Base-by-base conservation (phyloP, 169 alveolate species). In the Babesia caballi region DNA sequence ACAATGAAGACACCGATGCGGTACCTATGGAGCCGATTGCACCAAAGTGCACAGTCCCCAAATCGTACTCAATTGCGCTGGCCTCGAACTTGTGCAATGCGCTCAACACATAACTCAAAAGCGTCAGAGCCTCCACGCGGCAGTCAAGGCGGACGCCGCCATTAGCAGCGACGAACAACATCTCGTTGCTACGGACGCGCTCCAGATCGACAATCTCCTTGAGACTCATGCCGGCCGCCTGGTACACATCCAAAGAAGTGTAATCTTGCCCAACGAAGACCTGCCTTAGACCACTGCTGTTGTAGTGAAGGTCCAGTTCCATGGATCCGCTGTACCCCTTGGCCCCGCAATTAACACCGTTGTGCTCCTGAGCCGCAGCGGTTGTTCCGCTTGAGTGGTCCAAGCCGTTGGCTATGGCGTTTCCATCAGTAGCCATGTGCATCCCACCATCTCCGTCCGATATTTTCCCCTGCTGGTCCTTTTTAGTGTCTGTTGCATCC, bases 71-170 rank as follows among this genome's bases (percentile, higher is more conserved):
- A 21, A 77, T 42, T 11, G 67, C 40, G 9, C 53, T 50, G 28
- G 85, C 80, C 59, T 77, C 85, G 28, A 65, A 77, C 33, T 59
- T 77, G 30, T 28, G 57, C 60, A 77, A 33, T n/a, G 72, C 85
- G 40, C 56, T 56, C 44, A 67, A 28, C 2, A 77, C 33, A 14
- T 54, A 21, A 15, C 59, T 32, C 63, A 77, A 46, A 19, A 77
- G 42, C 74, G 33, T 42, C 67, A 77, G 40, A 6, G 85, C 71
- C 46, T 77, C 85, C 42, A 77, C 57, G 28, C 82, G 69, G 32
- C 36, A 67, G 70, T 63, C 76, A 0, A 57, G 28, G 3, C 33
- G 60, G 9, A 38, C 38, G 21, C 80, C 80, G 47, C 12, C 1
- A 38, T 77, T 82, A 23, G 46, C 36, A 14, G 85, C 60, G 30